Evolutionary conservation across 108 stramenopile species (phyloP).

Genomic region (Conticribra weissflogii): DNA sequence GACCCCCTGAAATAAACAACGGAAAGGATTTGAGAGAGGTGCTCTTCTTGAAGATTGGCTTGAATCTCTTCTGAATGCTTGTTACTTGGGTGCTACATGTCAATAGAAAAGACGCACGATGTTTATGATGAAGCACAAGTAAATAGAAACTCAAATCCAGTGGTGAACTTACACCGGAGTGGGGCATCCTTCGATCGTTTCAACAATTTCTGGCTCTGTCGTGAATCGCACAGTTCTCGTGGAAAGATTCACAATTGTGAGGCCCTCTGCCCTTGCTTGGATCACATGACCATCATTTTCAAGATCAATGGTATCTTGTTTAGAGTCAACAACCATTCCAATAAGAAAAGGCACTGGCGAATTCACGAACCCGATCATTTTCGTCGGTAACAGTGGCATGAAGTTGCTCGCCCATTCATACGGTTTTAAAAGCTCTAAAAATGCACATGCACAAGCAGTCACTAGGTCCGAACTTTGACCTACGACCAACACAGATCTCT

Average conservation of each 20-base stretch:
- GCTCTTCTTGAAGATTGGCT: not conserved
- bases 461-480: slow-evolving; percentile 30
- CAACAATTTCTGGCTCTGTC: slow-evolving; percentile 5
- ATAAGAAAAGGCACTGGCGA: slow-evolving; percentile 37
- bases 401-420: slow-evolving; percentile 42
- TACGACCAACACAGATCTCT: slow-evolving; percentile 32
- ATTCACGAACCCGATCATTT: slow-evolving; percentile 43
- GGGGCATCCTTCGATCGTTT: slow-evolving; percentile 5
- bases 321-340: slow-evolving; percentile 11
- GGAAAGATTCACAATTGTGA: slow-evolving; percentile 25
- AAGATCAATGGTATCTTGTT: not conserved
- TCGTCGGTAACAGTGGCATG: slow-evolving; percentile 38
- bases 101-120: not conserved
- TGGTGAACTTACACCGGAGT: not conserved
- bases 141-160: not conserved
- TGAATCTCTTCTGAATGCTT: not conserved
- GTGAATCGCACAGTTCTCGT: slow-evolving; percentile 5
- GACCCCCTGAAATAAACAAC: slow-evolving; percentile 2
- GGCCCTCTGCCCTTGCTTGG: slow-evolving; percentile 22
- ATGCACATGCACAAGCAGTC: slow-evolving; percentile 26
- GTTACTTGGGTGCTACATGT: not conserved
- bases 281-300: slow-evolving; percentile 11
- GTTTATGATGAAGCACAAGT: not conserved
- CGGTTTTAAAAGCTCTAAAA: slow-evolving; percentile 37
- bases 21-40: not conserved